phyloP scores from a whole-genome alignment of 2,329 filamentous ascomycete species.

The Zymoseptoria pseudotritici region DNA sequence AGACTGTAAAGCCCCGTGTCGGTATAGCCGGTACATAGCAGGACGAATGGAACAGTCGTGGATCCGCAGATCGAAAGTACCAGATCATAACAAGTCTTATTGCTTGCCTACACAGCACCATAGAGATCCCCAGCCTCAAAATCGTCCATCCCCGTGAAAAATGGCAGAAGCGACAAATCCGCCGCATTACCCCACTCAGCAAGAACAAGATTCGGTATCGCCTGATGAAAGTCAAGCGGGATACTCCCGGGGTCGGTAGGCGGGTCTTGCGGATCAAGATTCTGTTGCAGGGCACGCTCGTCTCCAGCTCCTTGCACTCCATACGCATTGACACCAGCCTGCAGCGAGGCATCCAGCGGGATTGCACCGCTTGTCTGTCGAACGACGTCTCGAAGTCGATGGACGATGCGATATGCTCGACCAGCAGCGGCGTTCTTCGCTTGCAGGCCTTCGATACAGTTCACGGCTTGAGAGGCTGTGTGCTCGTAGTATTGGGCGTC shows the following conservation, averaged over 20 bases:
- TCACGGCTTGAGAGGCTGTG: constrained; percentile 4
- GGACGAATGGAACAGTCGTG: too few relatives aligned
- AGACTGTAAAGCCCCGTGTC: background rate
- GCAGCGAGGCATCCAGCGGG: background rate
- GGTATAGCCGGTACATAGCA: too few relatives aligned
- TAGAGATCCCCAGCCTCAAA: background rate
- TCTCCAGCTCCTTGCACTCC: background rate
- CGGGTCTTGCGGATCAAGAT: background rate
- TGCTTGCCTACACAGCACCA: background rate
- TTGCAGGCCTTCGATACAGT: constrained; percentile 2
- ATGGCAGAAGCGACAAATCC: constrained; percentile 2
- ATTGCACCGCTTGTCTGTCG: constrained; percentile 3
- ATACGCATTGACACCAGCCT: background rate
- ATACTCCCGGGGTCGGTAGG: background rate
- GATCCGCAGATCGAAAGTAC: too few relatives aligned
- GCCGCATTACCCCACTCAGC: constrained; percentile 3
- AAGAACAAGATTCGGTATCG: background rate
- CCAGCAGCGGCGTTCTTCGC: constrained; percentile 5
- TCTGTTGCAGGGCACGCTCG: background rate
- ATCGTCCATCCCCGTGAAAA: constrained; percentile 3
- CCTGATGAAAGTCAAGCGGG: background rate
- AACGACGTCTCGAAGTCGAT: constrained; percentile 6
- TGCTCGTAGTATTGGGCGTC: constrained; percentile 3
- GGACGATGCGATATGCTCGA: constrained; percentile 7
- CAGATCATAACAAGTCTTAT: too few relatives aligned